Evolutionary conservation across 441 rosid species (phyloP), one percentile per base, ranked within the genome.

Genomic region (Gossypium trilobum): DNA sequence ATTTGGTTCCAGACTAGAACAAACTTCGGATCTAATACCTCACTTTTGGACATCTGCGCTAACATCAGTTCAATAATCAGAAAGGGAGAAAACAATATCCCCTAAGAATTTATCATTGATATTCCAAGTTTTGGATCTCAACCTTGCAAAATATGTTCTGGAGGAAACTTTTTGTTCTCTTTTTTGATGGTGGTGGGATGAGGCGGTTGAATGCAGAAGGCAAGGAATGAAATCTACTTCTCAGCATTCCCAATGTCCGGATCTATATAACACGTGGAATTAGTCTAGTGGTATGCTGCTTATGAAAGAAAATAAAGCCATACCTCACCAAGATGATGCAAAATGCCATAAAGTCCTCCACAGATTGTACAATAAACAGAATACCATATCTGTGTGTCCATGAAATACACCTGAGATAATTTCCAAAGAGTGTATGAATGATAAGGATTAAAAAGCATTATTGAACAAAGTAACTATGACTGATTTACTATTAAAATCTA

Each of bases 351-450:
- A 78, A 95, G 75, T 73, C 99, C 99, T 72, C 99, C 97, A 73
- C 87, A 88, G 54, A 95, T 83, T 10, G 95, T 85, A 78, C 97
- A 89, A 83, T 87, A 95, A 73, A 95, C 99, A 78, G 98, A 95
- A 87, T 95, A 95, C 99, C 99, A 95, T 33, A 95, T 95, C 77
- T 95, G 99, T 31, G 97, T 85, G 79, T 95, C 99, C 99, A 95
- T 95, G 80, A 95, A 95, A 80, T 92, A 95, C 74, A 95, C 99
- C 98, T 95, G 77, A 72, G 74, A 79, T 70, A 80, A 77, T 64
- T 55, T 48, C 46, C 51, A 66, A 69, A 23, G 39, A 71, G 11
- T 17, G 75, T 36, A 69, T 8, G 46, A 72, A 59, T 55, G 19
- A 11, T 62, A 65, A 25, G 61, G 42, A 63, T 17, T 57, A 17